Conservation (phyloP, 495 filamentous ascomycete species). For the Daldinia childiae region DNA sequence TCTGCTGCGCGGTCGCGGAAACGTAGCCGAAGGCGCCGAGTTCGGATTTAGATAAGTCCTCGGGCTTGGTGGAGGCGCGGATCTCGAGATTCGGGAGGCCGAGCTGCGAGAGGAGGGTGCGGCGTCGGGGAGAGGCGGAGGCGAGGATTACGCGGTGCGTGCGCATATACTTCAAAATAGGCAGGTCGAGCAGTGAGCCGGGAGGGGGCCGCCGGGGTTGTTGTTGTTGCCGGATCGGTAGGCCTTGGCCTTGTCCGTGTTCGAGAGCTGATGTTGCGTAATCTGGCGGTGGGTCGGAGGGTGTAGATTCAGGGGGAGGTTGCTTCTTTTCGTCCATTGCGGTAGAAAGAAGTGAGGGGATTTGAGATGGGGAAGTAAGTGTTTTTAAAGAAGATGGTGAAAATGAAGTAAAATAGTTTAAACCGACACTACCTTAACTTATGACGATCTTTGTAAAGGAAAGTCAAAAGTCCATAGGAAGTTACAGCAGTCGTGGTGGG, state of each 20-base stretch:
- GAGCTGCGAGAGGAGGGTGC: slow-evolving; percentile 78
- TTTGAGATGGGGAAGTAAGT: background rate
- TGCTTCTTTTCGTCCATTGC: slow-evolving; percentile 44
- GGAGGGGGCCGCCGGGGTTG: slow-evolving; percentile 54
- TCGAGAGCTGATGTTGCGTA: slow-evolving; percentile 56
- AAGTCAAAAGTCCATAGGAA: background rate
- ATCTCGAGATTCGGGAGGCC: slow-evolving; percentile 81
- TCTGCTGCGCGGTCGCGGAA: slow-evolving; percentile 81
- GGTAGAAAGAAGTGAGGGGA: slow-evolving; percentile 4
- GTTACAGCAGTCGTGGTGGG: slow-evolving; percentile 11
- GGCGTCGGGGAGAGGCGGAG: slow-evolving; percentile 84
- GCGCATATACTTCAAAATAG: slow-evolving; percentile 75
- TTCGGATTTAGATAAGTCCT: slow-evolving; percentile 80
- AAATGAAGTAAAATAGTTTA: background rate
- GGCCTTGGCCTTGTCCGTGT: slow-evolving; percentile 42
- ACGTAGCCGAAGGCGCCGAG: slow-evolving; percentile 90
- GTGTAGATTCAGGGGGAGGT: slow-evolving; percentile 38
- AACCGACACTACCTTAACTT: background rate
- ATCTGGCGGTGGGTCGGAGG: slow-evolving; percentile 53
- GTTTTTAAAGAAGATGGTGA: background rate
- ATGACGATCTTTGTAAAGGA: background rate
- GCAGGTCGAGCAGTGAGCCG: slow-evolving; percentile 79
- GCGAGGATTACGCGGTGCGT: slow-evolving; percentile 84
- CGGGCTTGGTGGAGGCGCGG: slow-evolving; percentile 78
- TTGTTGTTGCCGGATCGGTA: slow-evolving; percentile 24